phyloP scores from a whole-genome alignment of 192 early-diverging fungal genomes.

The Rhizophagus sp. region DNA sequence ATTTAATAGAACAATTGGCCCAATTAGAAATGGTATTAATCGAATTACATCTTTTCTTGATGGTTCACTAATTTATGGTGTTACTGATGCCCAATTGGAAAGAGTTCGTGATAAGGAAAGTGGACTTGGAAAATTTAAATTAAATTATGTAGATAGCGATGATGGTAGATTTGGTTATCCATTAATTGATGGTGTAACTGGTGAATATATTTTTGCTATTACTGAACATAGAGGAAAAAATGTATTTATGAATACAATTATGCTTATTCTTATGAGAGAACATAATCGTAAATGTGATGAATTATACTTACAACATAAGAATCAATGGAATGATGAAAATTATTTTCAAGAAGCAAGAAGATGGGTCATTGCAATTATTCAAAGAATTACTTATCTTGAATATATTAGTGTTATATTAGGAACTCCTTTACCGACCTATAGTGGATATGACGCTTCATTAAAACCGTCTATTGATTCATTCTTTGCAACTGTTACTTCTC shows the following conservation, averaged over 20 bases:
- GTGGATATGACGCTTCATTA: neutral
- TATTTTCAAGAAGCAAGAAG: constrained; percentile 29
- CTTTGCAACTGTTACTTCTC: neutral
- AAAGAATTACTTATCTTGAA: neutral
- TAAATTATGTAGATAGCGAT: neutral
- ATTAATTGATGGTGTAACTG: neutral
- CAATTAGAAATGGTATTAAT: neutral
- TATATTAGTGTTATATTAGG: constrained; percentile 2
- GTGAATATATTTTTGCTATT: neutral
- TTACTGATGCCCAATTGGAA: neutral
- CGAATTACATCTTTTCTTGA: constrained; percentile 12
- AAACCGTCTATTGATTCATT: neutral
- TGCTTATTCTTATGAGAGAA: neutral
- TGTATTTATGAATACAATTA: neutral
- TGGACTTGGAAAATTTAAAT: neutral
- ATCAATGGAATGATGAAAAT: neutral
- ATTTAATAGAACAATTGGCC: neutral
- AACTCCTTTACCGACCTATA: neutral
- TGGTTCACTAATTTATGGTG: neutral
- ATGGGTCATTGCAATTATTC: constrained; percentile 12
- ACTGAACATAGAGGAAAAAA: neutral
- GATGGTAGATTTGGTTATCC: constrained; percentile 10
- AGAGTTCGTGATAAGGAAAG: neutral
- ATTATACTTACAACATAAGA: neutral
- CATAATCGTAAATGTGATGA: constrained; percentile 23